Conservation (phyloP, 257 asterid species). For the Henckelia pumila region DNA sequence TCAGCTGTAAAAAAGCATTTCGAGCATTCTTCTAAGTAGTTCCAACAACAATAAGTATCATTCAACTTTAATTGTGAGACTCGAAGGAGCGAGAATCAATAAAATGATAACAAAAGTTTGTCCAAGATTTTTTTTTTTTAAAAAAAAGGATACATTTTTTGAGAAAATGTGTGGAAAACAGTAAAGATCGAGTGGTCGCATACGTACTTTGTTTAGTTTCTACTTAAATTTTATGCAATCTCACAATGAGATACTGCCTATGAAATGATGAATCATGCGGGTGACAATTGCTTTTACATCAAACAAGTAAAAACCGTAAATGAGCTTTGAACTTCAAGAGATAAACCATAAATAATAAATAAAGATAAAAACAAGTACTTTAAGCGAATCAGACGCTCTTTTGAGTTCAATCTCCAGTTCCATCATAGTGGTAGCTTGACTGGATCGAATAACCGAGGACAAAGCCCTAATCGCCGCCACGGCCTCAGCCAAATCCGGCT, state of each 20-base stretch:
- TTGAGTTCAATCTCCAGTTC: conserved; percentile 91
- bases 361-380: conserved; percentile 37
- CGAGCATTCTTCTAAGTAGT: background rate
- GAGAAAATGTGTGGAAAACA: no score
- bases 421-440: conserved; percentile 90
- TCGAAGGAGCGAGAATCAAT: background rate
- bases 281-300: no score
- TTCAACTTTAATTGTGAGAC: background rate
- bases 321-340: background rate
- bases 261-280: no score
- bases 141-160: no score
- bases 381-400: conserved; percentile 80
- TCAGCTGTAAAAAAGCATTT: background rate
- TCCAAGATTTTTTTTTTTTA: no score
- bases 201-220: no score
- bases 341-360: background rate
- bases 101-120: background rate
- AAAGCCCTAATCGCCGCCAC: conserved; percentile 96
- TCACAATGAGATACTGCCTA: no score
- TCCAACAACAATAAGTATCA: background rate
- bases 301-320: no score
- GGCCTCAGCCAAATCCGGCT: conserved; percentile 94
- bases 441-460: conserved; percentile 83
- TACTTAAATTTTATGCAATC: no score
- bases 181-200: no score